A percentile compares a stretch with the other conserved stretches of the same genome.
Conservation (phyloP, 148 eudicot genomes). For the Vaccinium corymbosum region DNA sequence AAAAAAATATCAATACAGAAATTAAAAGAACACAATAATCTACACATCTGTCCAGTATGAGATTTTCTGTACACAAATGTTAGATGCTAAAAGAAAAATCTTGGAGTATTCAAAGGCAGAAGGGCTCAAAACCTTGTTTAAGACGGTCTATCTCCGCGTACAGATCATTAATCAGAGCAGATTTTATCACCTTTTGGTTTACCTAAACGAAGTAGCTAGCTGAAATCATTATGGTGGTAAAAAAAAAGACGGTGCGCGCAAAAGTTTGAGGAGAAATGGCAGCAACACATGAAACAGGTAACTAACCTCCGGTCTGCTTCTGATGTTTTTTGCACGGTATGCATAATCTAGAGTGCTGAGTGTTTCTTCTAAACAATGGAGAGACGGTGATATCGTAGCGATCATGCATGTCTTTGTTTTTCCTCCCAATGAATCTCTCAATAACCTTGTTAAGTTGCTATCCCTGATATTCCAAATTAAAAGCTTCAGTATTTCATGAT, state of each 20-base stretch:
- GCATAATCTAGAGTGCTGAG: slow-evolving; percentile 52
- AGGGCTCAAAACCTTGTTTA: slow-evolving; percentile 30
- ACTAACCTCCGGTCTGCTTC: slow-evolving; percentile 45
- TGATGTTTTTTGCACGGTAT: slow-evolving; percentile 42
- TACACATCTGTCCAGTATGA: not conserved
- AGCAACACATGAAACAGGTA: not conserved
- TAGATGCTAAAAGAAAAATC: not conserved
- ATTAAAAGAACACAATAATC: not conserved
- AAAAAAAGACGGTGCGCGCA: not conserved
- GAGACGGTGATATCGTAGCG: slow-evolving; percentile 48
- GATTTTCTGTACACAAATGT: not conserved
- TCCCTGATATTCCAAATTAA: slow-evolving; percentile 27
- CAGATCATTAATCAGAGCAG: slow-evolving; percentile 34
- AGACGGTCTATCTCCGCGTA: slow-evolving; percentile 33
- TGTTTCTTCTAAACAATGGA: slow-evolving; percentile 44
- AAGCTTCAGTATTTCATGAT: not conserved
- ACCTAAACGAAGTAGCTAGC: slow-evolving; percentile 22
- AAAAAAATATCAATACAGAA: not conserved
- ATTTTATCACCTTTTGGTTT: slow-evolving; percentile 39
- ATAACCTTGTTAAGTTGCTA: slow-evolving; percentile 44
- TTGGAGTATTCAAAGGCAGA: not conserved
- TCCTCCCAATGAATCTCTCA: slow-evolving; percentile 54
- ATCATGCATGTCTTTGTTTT: slow-evolving; percentile 55
- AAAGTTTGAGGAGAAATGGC: not conserved
- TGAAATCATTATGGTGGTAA: not conserved